These are phyloP conservation scores for Tylopilus sp. DNA, from an alignment of 768 basidiomycete species.

Conservation along the genomic window DNA sequence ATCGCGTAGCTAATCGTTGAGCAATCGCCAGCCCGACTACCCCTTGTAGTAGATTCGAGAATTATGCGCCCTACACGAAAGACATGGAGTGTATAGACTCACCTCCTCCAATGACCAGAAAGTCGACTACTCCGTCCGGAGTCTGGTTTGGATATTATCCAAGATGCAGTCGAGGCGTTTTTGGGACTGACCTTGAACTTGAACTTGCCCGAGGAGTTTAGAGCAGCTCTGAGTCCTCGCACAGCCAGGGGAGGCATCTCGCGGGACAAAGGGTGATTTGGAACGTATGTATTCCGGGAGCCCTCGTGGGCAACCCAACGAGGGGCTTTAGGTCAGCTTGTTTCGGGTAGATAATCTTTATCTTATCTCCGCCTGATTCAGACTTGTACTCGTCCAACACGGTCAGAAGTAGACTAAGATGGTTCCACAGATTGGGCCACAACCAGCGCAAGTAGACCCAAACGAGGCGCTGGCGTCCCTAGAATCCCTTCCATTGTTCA, in stretches of 20 bases:
- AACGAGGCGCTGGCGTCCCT: conserved; percentile 42
- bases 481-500: conserved; percentile 84
- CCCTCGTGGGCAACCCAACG: too few species aligned
- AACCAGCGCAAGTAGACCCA: conserved; percentile 17
- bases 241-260: conserved; percentile 34
- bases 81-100: background rate
- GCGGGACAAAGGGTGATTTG: background rate
- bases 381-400: background rate
- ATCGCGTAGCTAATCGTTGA: conserved; percentile 60
- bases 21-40: conserved; percentile 87
- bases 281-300: too few species aligned
- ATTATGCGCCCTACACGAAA: background rate
- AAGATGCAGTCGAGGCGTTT: background rate
- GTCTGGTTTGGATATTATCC: conserved; percentile 32
- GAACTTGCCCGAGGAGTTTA: conserved; percentile 60
- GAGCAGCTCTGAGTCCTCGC: conserved; percentile 52
- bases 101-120: conserved; percentile 89
- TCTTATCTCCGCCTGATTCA: conserved; percentile 21
- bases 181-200: conserved; percentile 58
- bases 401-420: conserved; percentile 6
- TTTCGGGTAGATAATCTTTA: background rate
- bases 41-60: conserved; percentile 39
- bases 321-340: too few species aligned
- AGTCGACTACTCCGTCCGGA: conserved; percentile 75
- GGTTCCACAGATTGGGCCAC: conserved; percentile 24